Percentiles rank a stretch among this genome's conserved stretches.
Conservation (phyloP, 169 alveolate species). For the Eimeria falciformis region DNA sequence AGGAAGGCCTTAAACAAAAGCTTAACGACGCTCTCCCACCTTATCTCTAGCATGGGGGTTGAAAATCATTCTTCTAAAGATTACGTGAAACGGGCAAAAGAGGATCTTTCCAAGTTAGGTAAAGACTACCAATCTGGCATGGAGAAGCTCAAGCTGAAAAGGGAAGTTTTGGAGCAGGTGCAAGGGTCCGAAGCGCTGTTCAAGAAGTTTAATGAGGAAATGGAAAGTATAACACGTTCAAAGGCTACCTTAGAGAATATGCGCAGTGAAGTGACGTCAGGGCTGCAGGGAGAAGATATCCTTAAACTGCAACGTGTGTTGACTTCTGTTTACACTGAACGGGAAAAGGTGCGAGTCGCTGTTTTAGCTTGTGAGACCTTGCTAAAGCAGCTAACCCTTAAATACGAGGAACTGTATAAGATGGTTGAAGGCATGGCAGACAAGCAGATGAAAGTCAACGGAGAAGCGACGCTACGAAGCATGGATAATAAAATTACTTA, state of each 20-base stretch:
- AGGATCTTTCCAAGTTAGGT: not conserved
- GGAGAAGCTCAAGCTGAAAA: not conserved
- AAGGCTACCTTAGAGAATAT: not conserved
- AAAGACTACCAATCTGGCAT: not conserved
- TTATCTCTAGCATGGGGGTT: slow-evolving; percentile 29
- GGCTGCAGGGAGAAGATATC: not conserved
- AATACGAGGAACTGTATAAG: not conserved
- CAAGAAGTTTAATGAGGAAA: not conserved
- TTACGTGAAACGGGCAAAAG: slow-evolving; percentile 23
- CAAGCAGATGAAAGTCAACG: not conserved
- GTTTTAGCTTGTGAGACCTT: too few relatives aligned
- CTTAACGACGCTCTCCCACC: not conserved
- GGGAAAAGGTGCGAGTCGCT: not conserved
- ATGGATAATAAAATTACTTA: not conserved
- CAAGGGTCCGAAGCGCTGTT: not conserved
- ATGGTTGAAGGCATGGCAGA: not conserved
- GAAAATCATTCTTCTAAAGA: slow-evolving; percentile 18
- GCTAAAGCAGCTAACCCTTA: too few relatives aligned
- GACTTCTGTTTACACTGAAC: not conserved
- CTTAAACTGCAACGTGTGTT: slow-evolving; percentile 13
- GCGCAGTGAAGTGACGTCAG: not conserved
- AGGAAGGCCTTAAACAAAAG: slow-evolving; percentile 2
- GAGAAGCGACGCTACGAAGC: not conserved
- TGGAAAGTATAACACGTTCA: not conserved
- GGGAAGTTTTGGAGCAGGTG: not conserved